These are phyloP conservation scores for Melastoma candidum DNA, from an alignment of 441 rosid genomes.

Conservation along the genomic window DNA sequence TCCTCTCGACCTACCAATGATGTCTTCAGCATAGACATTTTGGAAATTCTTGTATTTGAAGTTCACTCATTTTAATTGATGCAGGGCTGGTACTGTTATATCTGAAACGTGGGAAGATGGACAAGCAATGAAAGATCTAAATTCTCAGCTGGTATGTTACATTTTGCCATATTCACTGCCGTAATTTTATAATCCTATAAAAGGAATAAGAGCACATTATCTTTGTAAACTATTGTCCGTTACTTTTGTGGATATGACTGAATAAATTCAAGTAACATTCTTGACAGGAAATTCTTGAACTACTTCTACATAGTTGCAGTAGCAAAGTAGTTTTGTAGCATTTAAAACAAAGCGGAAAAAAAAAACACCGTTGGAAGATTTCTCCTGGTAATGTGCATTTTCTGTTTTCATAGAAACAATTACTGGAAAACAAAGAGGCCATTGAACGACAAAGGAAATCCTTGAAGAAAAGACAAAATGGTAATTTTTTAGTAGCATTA, in stretches of 20 bases:
- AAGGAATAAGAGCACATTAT: too few species aligned
- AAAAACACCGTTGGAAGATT: conserved; percentile 11
- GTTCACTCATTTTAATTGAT: conserved; percentile 14
- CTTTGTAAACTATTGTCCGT: too few species aligned
- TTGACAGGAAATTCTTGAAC: too few species aligned
- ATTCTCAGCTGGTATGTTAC: conserved; percentile 75
- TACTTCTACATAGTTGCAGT: too few species aligned
- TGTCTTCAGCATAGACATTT: neutral
- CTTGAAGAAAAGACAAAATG: conserved; percentile 86
- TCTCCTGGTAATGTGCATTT: neutral
- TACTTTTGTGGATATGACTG: too few species aligned
- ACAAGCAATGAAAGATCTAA: conserved; percentile 85
- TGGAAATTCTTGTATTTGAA: neutral
- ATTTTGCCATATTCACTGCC: conserved; percentile 1
- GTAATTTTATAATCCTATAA: too few species aligned
- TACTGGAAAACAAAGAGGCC: conserved; percentile 94
- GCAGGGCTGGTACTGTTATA: conserved; percentile 95
- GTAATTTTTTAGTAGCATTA: conserved; percentile 24
- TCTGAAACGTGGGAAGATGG: conserved; percentile 99
- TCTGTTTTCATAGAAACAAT: conserved; percentile 40
- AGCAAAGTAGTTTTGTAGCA: too few species aligned
- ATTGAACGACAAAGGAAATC: conserved; percentile 89
- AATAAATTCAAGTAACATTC: too few species aligned
- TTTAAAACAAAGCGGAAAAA: too few species aligned
- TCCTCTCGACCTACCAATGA: too few species aligned